A percentile compares a stretch with the other conserved stretches of the same genome.
phyloP scores from a whole-genome alignment of 2,329 filamentous ascomycete species.

The Phialophora expanda region DNA sequence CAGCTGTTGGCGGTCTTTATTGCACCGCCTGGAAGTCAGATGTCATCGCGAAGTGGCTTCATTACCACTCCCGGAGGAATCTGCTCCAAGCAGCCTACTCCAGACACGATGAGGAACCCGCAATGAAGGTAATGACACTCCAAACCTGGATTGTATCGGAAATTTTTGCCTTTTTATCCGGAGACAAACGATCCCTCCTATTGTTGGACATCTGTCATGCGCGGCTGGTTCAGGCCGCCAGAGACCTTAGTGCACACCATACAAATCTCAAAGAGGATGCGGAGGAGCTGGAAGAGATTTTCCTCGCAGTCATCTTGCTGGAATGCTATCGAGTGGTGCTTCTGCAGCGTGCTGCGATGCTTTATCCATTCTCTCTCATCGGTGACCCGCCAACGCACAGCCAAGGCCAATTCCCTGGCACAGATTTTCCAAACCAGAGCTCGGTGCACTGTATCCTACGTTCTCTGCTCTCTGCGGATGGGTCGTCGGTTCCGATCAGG shows the following conservation, averaged over 20 bases:
- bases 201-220: conserved; percentile 7
- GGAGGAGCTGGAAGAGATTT: neutral
- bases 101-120: neutral
- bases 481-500: neutral
- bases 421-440: neutral
- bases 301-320: conserved; percentile 7
- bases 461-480: too few relatives aligned
- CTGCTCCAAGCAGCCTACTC: neutral
- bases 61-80: neutral
- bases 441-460: neutral
- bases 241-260: neutral
- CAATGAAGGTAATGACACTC: too few relatives aligned
- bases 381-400: neutral
- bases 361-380: neutral
- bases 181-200: conserved; percentile 9
- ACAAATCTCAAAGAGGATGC: neutral
- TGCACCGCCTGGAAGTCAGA: neutral
- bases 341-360: conserved; percentile 14
- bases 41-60: neutral
- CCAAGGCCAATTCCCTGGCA: neutral
- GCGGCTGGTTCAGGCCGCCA: conserved; percentile 5
- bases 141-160: conserved; percentile 12
- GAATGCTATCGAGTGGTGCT: conserved; percentile 23
- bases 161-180: conserved; percentile 14
- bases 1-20: conserved; percentile 10